phyloP scores from a whole-genome alignment of 2,329 filamentous ascomycete species.

The Epichloe baconii region DNA sequence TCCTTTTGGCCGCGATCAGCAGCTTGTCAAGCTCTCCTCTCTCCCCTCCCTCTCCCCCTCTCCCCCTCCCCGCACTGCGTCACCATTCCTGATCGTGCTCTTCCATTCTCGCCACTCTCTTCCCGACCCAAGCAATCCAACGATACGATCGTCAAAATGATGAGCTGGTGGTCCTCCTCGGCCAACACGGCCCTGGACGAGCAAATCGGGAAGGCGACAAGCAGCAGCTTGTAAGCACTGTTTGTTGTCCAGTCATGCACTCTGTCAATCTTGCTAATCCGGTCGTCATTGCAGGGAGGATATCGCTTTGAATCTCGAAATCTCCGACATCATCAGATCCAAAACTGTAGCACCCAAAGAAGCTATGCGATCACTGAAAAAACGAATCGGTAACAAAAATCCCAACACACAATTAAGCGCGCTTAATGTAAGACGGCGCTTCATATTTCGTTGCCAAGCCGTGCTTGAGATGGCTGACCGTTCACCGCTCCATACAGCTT shows the following conservation, averaged over 20 bases:
- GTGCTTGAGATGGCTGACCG: neutral
- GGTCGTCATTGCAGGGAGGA: slow-evolving; percentile 53
- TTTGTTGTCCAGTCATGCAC: slow-evolving; percentile 1
- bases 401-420: slow-evolving; percentile 92
- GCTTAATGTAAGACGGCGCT: slow-evolving; percentile 52
- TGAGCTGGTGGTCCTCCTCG: slow-evolving; percentile 95
- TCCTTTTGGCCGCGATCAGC: neutral
- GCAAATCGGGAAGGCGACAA: slow-evolving; percentile 90
- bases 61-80: neutral
- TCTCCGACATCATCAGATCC: slow-evolving; percentile 92
- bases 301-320: slow-evolving; percentile 93
- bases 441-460: neutral
- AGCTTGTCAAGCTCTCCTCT: too few relatives aligned
- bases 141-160: slow-evolving; percentile 34
- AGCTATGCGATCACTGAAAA: slow-evolving; percentile 92
- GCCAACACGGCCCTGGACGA: slow-evolving; percentile 86
- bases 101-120: neutral
- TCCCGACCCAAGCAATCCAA: neutral
- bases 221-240: slow-evolving; percentile 68
- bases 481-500: slow-evolving; percentile 40
- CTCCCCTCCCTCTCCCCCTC: neutral
- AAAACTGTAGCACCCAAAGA: slow-evolving; percentile 97
- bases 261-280: slow-evolving; percentile 6
- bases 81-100: neutral
- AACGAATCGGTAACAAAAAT: slow-evolving; percentile 91